Base-by-base conservation (phyloP, 768 basidiomycete species). In the Psilocybe cubensis region DNA sequence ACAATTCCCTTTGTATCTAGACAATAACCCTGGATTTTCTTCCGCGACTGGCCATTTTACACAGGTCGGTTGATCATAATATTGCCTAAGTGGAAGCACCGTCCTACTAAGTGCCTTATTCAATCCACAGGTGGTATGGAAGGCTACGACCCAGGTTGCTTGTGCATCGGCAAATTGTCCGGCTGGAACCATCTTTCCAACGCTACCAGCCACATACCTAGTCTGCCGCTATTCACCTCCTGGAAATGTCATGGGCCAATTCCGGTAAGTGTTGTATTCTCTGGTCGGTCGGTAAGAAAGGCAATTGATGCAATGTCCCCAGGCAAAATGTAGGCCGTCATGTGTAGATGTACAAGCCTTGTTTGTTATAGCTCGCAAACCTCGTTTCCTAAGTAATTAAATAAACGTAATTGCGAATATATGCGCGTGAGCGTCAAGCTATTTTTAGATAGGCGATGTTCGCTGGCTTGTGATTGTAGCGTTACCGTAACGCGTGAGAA, bases 141-240 rank as follows among this genome's bases (percentile, higher is more conserved):
- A n/a, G n/a, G n/a, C n/a, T n/a, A n/a, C n/a, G n/a, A n/a, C 74
- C 1, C 68, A 80, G 42, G 73, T 84, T 29, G 82, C 81, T 7
- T 84, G 82, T 52, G 83, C 78, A 10, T 64, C 71, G 20, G 65
- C 71, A 29, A 58, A 54, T 10, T 84, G 83, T 64, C 67, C 57
- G 40, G 73, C 56, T 31, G 64, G 67, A 1, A 69, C 67, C 21
- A 68, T 65, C 27, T 67, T 68, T 48, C 31, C 2, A 33, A 33
- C 54, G 20, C 55, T 60, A 21, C 27, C 57, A 5, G 66, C 67
- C 29, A 63, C 58, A n/a, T 67, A 61, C 50, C 40, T 68, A 11
- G 64, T 70, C 12, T 72, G 70, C 50, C 64, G 68, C 14, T 70
- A 72, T 47, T 58, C 50, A 24, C 70, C 70, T 46, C 54, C 70